Base-by-base conservation (phyloP, 495 filamentous ascomycete genomes). In the Apodospora peruviana region DNA sequence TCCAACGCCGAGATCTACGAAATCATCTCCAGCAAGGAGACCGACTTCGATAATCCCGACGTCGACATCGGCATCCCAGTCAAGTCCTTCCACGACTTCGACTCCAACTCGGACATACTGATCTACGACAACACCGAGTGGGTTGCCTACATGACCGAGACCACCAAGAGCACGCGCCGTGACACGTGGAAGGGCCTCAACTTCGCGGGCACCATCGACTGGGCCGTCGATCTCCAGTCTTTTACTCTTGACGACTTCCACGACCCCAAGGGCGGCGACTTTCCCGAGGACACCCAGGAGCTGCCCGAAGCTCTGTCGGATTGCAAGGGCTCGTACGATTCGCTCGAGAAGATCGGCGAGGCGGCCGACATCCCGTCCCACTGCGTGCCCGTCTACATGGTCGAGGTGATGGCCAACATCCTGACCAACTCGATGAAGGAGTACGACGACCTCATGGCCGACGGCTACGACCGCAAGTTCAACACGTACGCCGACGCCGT, bases 1-100 rank as follows among this genome's bases (percentile, higher is more conserved):
- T 40, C 62, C 21, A 48, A 66, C 32, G 59, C 60, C 22, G 69
- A 74, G 55, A 70, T 74, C 52, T 7, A 32, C 27, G 27, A 32
- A 14, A 32, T 32, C 40, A 43, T 43, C 12, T 23, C 40, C 20
- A 43, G 27, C 22, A 35, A 29, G 12, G 45, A 47, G 20, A 47
- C 40, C 19, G 14, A 11, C 2, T 29, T 40, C 19, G 40, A 40
- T n/a, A 47, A 40, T 21, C 38, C 38, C 3, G 38, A 40, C n/a
- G 11, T 18, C 2, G 38, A 40, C 11, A 18, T 19, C 12, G 47
- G 47, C 17, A 49, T 12, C 5, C 1, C 12, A 11, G 24, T 18
- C 17, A 20, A 27, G 3, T 17, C 22, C 16, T 43, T 22, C 0
- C 17, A 29, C 1, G 47, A 49, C 17, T n/a, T 16, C 20, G 32